Conservation (phyloP, 2,329 filamentous ascomycete species). For the Salinomyces thailandicus region DNA sequence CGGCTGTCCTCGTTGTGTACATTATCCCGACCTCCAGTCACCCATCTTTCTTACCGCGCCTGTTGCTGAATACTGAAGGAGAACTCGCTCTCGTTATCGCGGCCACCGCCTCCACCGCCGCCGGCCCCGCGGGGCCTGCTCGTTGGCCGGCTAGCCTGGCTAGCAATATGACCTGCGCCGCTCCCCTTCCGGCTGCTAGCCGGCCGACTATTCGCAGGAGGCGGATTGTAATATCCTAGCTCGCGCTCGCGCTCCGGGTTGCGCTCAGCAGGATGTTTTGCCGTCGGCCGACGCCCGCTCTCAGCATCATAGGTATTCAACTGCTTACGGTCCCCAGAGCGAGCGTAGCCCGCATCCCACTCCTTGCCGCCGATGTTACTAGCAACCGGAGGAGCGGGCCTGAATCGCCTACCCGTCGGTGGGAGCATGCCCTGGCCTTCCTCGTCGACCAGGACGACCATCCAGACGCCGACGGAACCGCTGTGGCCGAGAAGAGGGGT, state of each 20-base stretch:
- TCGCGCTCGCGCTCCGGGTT: neutral
- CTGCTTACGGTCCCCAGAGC: slow-evolving; percentile 6
- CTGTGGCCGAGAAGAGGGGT: slow-evolving; percentile 60
- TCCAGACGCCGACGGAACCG: slow-evolving; percentile 64
- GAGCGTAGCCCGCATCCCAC: slow-evolving; percentile 13
- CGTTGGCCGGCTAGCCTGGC: neutral
- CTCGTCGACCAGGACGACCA: slow-evolving; percentile 63
- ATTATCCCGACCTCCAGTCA: no score
- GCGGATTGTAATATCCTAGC: neutral
- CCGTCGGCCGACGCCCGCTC: slow-evolving; percentile 10
- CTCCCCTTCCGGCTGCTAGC: neutral
- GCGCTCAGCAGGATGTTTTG: no score
- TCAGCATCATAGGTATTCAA: slow-evolving; percentile 15
- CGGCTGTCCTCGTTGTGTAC: no score
- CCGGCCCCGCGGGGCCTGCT: neutral
- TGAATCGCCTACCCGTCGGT: slow-evolving; percentile 20
- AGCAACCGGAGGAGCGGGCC: slow-evolving; percentile 27
- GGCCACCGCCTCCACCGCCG: no score
- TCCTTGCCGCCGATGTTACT: slow-evolving; percentile 25
- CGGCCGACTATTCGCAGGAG: neutral
- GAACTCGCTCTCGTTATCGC: slow-evolving; percentile 1
- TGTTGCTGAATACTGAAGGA: neutral
- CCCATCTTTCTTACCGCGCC: no score
- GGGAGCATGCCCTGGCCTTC: slow-evolving; percentile 15
- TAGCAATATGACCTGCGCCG: neutral